Conservation (phyloP, 2,329 filamentous ascomycete genomes). For the Metarhizium anisopliae region DNA sequence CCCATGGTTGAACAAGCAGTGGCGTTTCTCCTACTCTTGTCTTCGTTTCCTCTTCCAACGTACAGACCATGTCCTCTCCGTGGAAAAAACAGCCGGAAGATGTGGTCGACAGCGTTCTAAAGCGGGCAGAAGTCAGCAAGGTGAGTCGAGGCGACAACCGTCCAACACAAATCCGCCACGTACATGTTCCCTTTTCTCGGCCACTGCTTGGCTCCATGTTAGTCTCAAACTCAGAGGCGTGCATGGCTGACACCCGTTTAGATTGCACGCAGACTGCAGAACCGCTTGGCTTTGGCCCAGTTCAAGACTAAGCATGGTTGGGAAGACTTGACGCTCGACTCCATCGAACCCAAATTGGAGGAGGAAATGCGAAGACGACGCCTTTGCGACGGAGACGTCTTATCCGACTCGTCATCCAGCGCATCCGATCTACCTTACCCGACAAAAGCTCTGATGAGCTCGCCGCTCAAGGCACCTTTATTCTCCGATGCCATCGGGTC, state of each 20-base stretch:
- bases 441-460: slow-evolving; percentile 64
- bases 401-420: slow-evolving; percentile 82
- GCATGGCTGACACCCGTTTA: slow-evolving; percentile 26
- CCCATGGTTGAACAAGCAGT: background rate
- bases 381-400: slow-evolving; percentile 59
- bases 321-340: slow-evolving; percentile 80
- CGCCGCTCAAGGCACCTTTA: slow-evolving; percentile 71
- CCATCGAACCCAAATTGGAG: slow-evolving; percentile 76
- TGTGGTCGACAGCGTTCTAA: slow-evolving; percentile 60
- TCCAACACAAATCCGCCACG: background rate
- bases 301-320: slow-evolving; percentile 96
- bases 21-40: background rate
- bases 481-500: slow-evolving; percentile 77
- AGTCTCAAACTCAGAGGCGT: background rate
- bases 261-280: slow-evolving; percentile 90
- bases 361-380: slow-evolving; percentile 69
- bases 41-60: slow-evolving; percentile 10
- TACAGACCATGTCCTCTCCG: slow-evolving; percentile 44
- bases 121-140: slow-evolving; percentile 67
- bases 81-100: slow-evolving; percentile 55
- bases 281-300: slow-evolving; percentile 88
- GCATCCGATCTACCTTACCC: slow-evolving; percentile 70
- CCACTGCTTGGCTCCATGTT: background rate
- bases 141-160: slow-evolving; percentile 33
- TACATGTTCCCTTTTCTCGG: background rate